Evolutionary conservation across 2,329 filamentous ascomycete genomes (phyloP), one percentile per base, ranked within the genome.

Genomic region (Gnomoniopsis smithogilvyi): DNA sequence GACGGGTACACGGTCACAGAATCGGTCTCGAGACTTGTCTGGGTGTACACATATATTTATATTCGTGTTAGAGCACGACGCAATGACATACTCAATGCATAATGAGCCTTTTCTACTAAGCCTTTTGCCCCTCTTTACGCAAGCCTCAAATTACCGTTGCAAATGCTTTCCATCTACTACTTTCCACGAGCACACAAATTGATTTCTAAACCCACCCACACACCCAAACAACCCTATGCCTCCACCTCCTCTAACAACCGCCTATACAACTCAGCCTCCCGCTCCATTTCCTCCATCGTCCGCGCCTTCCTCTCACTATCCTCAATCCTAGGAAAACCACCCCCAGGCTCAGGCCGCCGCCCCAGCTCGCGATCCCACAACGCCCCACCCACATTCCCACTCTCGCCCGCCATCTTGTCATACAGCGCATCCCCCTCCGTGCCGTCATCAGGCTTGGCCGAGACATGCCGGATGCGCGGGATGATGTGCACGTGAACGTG

Each of bases 401-500:
- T 89, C 73, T 96, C 90, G 30, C 83, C 84, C 68, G 96, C 91
- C 79, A 99, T 83, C 75, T 86, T 81, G 63, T 86, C 84, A 75
- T 99, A 98, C 54, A 99, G 83, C 61, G 84, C 85, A 73, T 96
- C 93, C 10, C 51, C 84, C 80, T 12, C 69, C 6, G 71, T 70
- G 14, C 46, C 34, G 55, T 69, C 65, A 7, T 63, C 64, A 21
- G 64, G 60, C 63, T 74, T 73, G 34, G 67, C 77, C 70, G 72
- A 80, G 70, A 86, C 80, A 43, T 86, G 82, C 59, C 76, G 78
- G 60, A 78, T 78, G 38, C 93, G 79, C 21, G 93, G 93, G 56
- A 97, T 94, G 51, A 97, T 84, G 76, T 99, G 95, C 26, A 92
- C 90, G 75, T 99, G 95, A 15, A 97, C 86, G 75, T 99, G 95